Base-by-base conservation (phyloP, 179 eudicot genomes). In the Pouteria campechiana region DNA sequence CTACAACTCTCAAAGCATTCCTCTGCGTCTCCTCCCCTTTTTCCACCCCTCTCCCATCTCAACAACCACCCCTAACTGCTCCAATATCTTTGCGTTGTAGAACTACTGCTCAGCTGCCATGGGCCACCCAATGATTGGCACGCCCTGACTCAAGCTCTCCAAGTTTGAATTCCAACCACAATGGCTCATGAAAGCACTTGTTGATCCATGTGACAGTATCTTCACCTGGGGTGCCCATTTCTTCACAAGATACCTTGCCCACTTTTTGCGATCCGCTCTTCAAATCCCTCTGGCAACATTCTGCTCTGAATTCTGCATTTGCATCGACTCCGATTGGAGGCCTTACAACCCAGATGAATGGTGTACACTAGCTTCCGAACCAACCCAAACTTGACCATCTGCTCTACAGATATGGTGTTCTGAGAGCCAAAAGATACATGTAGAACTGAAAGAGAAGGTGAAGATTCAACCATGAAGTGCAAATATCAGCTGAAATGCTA, bases 41-140 rank as follows among this genome's bases (percentile, higher is more conserved):
- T 46, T 56, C 48, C n/a, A n/a, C 12, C 61, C 61, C 39, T 55
- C 48, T 13, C 48, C 55, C 19, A 57, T 13, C 48, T 57, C 62
- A 20, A 57, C 55, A 24, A 48, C 31, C 3, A 40, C 31, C 19
- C 62, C 48, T 33, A 57, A 9, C 46, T 46, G 52, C 46, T 34
- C 60, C 38, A 55, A 14, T 37, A 45, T 36, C 52, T 46, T 55
- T 9, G 32, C 30, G 38, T 55, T 55, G 29, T 44, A 46, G 38
- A 46, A n/a, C n/a, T n/a, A 46, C 39, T 55, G 60, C 60, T 55
- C 60, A 2, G 52, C 60, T 2, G 46, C 41, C 60, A 55, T 55
- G 1, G 60, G 60, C 60, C 52, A 55, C 3, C 52, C 50, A 1
- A 55, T 37, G n/a, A 55, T 46, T 16, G 60, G 52, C 12, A 45